Evolutionary conservation across 2,329 filamentous ascomycete species (phyloP).

Genomic region (Myriangium duriaei): DNA sequence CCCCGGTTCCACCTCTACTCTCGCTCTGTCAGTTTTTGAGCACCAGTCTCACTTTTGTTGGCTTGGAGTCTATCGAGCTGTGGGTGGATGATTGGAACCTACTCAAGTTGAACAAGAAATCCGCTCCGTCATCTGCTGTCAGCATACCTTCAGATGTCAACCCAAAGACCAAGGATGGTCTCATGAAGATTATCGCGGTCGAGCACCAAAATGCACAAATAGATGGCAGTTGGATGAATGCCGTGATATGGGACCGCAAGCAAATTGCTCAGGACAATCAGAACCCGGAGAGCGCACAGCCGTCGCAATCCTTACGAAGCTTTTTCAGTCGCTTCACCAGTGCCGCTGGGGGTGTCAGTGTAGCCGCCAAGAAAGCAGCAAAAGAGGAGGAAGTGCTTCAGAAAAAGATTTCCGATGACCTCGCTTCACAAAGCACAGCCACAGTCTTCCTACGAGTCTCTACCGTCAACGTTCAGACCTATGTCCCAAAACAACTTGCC

Average conservation of each 20-base stretch:
- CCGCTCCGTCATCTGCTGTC: constrained; percentile 62
- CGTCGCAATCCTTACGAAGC: constrained; percentile 50
- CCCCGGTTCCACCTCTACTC: constrained; percentile 72
- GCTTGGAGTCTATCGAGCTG: constrained; percentile 74
- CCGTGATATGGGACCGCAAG: constrained; percentile 67
- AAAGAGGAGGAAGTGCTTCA: constrained; percentile 52
- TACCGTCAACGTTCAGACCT: constrained; percentile 69
- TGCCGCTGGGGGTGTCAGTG: constrained; percentile 35
- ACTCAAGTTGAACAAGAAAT: constrained; percentile 68
- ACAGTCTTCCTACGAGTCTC: constrained; percentile 84
- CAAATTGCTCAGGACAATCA: constrained; percentile 7
- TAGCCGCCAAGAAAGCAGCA: constrained; percentile 42
- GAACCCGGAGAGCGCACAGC: constrained; percentile 13
- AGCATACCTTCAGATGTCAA: constrained; percentile 67
- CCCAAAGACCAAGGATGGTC: constrained; percentile 67
- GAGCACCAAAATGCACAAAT: constrained; percentile 83
- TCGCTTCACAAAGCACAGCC: constrained; percentile 57
- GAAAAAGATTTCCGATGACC: constrained; percentile 53
- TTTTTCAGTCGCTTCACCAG: constrained; percentile 70
- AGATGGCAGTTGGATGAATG: constrained; percentile 78
- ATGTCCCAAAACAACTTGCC: constrained; percentile 58
- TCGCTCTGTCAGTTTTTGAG: constrained; percentile 85
- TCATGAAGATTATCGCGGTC: constrained; percentile 77
- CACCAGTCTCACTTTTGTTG: constrained; percentile 91
- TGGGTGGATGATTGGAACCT: constrained; percentile 82